Evolutionary conservation across 2,329 filamentous ascomycete species (phyloP), one percentile per base, ranked within the genome.

Genomic region (Xylaria sp.): DNA sequence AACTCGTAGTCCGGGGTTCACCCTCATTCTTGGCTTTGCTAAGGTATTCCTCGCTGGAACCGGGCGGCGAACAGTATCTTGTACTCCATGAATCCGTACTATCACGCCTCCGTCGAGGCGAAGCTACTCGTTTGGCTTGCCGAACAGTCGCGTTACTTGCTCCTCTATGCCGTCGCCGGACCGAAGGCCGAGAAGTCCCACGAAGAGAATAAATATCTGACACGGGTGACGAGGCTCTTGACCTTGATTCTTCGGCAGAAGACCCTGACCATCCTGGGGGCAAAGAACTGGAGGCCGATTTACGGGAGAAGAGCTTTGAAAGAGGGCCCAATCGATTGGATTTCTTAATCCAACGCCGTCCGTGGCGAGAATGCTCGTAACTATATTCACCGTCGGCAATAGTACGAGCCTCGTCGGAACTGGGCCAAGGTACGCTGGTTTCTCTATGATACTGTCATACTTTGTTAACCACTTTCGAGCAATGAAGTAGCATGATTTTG

Each of bases 171-270:
- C n/a, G 12, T 10, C 18, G 48, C 25, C 48, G 59, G 44, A 4
- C 10, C 48, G 23, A 51, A 41, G 55, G 52, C 37, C 25, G 25
- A 7, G 50, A n/a, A 2, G 15, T 5, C 10, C 28, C 41, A 10
- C 15, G 37, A 32, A 46, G 12, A 20, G 8, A 32, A 39, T 41
- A 50, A 7, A 20, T 25, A 15, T 52, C 34, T 9, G 54, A 48
- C 52, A 56, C 58, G 20, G 66, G 65, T 12, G 72, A 63, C 7
- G 71, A 72, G 25, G 63, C 59, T 59, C 62, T 60, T 20, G 70
- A 72, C 12, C 65, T 70, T 10, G 74, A 66, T 51, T 71, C 65
- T 57, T 70, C 71, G 4, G 52, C 63, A 2, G 74, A 72, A 28
- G 70, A 70, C 4, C 60, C 23, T 23, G 71, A 69, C 18, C 13